These are phyloP conservation scores for Sclerotinia trifoliorum DNA, from an alignment of 2,329 filamentous ascomycete genomes.

Conservation along the genomic window DNA sequence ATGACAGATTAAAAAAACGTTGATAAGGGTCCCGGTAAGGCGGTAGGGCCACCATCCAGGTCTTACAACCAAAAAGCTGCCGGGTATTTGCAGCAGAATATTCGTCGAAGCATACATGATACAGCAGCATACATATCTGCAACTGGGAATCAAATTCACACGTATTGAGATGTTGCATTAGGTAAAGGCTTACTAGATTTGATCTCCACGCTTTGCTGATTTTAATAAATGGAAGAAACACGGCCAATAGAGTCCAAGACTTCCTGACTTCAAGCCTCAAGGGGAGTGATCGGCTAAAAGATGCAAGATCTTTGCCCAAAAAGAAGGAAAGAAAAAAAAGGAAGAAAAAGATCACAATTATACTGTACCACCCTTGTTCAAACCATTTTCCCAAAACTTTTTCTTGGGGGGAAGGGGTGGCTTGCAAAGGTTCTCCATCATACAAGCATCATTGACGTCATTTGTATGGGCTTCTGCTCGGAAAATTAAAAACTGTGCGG, in stretches of 20 bases:
- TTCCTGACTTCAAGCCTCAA: too few relatives aligned
- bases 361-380: not conserved
- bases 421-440: slow-evolving; percentile 1
- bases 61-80: not conserved
- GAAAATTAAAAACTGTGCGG: not conserved
- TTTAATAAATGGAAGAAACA: not conserved
- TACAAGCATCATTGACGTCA: slow-evolving; percentile 8
- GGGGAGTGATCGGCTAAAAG: not conserved
- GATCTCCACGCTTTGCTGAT: too few relatives aligned
- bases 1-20: not conserved
- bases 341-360: too few relatives aligned
- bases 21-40: not conserved
- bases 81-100: not conserved
- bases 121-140: not conserved
- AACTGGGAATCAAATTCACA: too few relatives aligned
- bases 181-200: not conserved
- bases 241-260: not conserved
- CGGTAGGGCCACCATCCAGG: not conserved
- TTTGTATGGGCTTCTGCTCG: not conserved
- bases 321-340: too few relatives aligned
- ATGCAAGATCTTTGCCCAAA: too few relatives aligned
- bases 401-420: not conserved
- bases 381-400: not conserved
- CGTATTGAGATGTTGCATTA: not conserved
- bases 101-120: not conserved